Evolutionary conservation across 2,329 filamentous ascomycete genomes (phyloP).

Genomic region (Mollisia scopiformis): DNA sequence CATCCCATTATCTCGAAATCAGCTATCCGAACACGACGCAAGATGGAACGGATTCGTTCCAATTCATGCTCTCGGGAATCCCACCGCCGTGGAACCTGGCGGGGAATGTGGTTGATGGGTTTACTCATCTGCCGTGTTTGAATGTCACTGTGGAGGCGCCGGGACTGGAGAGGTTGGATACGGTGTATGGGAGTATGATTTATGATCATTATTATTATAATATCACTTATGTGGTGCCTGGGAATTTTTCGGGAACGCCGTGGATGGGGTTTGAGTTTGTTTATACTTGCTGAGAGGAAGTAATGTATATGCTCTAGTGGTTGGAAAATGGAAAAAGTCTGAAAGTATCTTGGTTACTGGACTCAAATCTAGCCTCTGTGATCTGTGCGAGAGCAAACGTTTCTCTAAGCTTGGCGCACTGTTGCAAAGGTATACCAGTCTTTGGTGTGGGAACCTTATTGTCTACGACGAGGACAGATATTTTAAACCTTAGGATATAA

Average conservation of each 20-base stretch:
- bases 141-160: constrained; percentile 41
- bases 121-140: constrained; percentile 44
- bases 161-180: constrained; percentile 41
- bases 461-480: too few species aligned
- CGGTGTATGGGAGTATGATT: constrained; percentile 42
- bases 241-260: constrained; percentile 42
- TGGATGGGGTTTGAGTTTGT: constrained; percentile 39
- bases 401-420: too few species aligned
- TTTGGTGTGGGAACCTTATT: too few species aligned
- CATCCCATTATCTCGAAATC: constrained; percentile 37
- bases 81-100: constrained; percentile 43
- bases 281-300: constrained; percentile 35
- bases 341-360: too few species aligned
- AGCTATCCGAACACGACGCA: constrained; percentile 46
- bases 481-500: too few species aligned
- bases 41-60: constrained; percentile 42
- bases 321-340: too few species aligned
- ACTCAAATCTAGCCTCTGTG: too few species aligned
- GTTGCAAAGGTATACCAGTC: too few species aligned
- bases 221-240: constrained; percentile 48
- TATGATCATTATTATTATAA: constrained; percentile 49
- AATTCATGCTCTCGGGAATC: constrained; percentile 42
- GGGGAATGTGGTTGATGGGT: constrained; percentile 35
- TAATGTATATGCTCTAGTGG: too few species aligned
- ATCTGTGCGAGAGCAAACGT: too few species aligned